Evolutionary conservation across 2,329 filamentous ascomycete genomes (phyloP), one percentile per base, ranked within the genome.

Genomic region (Claviceps paspali): DNA sequence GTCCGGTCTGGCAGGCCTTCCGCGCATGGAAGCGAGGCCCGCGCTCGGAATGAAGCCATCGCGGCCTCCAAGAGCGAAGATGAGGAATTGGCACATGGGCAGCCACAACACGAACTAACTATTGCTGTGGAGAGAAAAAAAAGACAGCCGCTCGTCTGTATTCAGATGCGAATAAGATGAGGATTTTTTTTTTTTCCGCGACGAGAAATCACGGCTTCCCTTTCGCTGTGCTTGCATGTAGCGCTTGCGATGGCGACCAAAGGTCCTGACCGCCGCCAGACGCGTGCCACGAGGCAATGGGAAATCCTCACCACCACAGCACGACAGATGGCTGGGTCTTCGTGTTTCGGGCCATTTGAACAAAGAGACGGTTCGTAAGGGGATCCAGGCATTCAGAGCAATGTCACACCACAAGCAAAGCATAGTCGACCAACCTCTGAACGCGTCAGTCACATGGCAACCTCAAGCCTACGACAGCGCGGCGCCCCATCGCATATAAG

Each of bases 41-140:
- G 12, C 19, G 18, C 29, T 26, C 14, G 6, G 21, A 29, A 24
- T 31, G 34, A 40, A 33, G 38, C 24, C 38, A 40, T 40, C 38
- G 34, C 28, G 34, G 30, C 34, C n/a, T 24, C 24, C 10, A 22
- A 4, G 15, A 24, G 24, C 23, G 15, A 24, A 26, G 11, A 8
- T n/a, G n/a, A 22, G 15, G 5, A 29, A 12, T 26, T 12, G 28
- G 27, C 34, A 37, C 11, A 14, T 11, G 3, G 8, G 17, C 23
- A 32, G 15, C 23, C 12, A 17, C 8, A 12, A 15, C 29, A 22
- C 15, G 9, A 12, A 17, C 10, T 10, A 2, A 18, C n/a, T n/a
- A n/a, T n/a, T n/a, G n/a, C n/a, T n/a, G n/a, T 19, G 11, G 10
- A 8, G 1, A 2, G 8, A n/a, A 19, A n/a, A 34, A 3, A 26